A percentile compares a stretch with the other conserved stretches of the same genome.
These are phyloP conservation scores for Metschnikowia baotianmanensis DNA, from an alignment of 805 yeast genomes.

Conservation along the genomic window DNA sequence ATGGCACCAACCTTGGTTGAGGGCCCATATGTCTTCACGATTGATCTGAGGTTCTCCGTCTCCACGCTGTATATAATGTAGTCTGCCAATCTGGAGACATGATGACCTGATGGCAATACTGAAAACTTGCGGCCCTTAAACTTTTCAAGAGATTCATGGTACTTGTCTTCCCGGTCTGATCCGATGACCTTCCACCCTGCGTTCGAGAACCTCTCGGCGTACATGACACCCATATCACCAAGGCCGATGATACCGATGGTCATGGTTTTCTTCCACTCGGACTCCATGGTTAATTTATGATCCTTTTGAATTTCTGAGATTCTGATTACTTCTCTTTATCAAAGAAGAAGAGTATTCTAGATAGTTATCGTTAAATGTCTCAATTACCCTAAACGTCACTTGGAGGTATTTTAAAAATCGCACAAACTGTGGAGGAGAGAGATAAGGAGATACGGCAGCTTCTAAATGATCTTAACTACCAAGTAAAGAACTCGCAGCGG, in stretches of 20 bases:
- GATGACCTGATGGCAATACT: constrained; percentile 75
- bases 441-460: too few relatives aligned
- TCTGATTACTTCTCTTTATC: too few relatives aligned
- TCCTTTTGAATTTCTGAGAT: too few relatives aligned
- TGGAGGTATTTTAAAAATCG: too few relatives aligned
- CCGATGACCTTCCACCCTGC: constrained; percentile 92
- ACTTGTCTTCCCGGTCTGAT: constrained; percentile 75
- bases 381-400: too few relatives aligned
- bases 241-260: constrained; percentile 88
- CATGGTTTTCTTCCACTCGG: constrained; percentile 35
- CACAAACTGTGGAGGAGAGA: too few relatives aligned
- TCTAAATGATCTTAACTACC: too few relatives aligned
- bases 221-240: constrained; percentile 94
- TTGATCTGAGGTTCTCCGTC: constrained; percentile 75
- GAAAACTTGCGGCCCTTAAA: constrained; percentile 45
- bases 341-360: too few relatives aligned
- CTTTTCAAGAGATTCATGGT: constrained; percentile 41
- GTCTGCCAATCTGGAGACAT: constrained; percentile 77
- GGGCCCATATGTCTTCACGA: constrained; percentile 78
- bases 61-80: constrained; percentile 89
- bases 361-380: too few relatives aligned
- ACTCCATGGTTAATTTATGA: neutral
- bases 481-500: too few relatives aligned
- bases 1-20: constrained; percentile 83
- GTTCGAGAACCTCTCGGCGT: constrained; percentile 71